Evolutionary conservation across 2,329 filamentous ascomycete genomes (phyloP).

Genomic region (Didymosphaeria variabile): DNA sequence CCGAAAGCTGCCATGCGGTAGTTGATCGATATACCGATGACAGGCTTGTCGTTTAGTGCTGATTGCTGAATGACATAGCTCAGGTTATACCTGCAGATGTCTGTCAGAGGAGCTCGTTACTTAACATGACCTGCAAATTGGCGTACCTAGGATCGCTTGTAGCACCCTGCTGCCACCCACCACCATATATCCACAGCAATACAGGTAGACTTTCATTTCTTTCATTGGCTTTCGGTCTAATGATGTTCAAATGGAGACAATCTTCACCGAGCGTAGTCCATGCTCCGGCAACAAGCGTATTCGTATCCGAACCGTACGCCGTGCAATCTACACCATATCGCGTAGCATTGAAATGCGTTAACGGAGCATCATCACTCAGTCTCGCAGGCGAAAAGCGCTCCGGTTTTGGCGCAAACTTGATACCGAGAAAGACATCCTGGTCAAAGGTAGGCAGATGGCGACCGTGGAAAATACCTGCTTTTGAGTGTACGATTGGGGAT

Average conservation of each 20-base stretch:
- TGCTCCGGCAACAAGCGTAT: constrained; percentile 29
- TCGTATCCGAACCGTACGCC: constrained; percentile 39
- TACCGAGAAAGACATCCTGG: constrained; percentile 42
- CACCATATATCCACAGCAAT: constrained; percentile 46
- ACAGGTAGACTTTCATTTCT: constrained; percentile 30
- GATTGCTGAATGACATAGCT: constrained; percentile 44
- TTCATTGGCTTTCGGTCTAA: constrained; percentile 32
- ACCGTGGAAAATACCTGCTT: constrained; percentile 39
- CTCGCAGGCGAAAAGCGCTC: constrained; percentile 35
- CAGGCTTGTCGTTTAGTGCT: constrained; percentile 38
- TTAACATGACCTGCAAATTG: too few species aligned
- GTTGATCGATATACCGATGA: constrained; percentile 53
- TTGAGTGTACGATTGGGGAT: constrained; percentile 29
- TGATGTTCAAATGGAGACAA: constrained; percentile 55
- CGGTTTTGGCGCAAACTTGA: constrained; percentile 42
- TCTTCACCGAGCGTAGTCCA: constrained; percentile 50
- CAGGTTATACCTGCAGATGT: constrained; percentile 37
- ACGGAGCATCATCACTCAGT: constrained; percentile 25
- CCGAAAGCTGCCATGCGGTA: constrained; percentile 61
- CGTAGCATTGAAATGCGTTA: constrained; percentile 27
- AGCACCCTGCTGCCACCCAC: constrained; percentile 44
- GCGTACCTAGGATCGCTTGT: constrained; percentile 42
- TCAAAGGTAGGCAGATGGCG: constrained; percentile 37
- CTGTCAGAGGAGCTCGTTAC: not conserved
- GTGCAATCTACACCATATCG: constrained; percentile 40